These are phyloP conservation scores for Heritiera fomes DNA, from an alignment of 345 rosid genomes.

Conservation along the genomic window DNA sequence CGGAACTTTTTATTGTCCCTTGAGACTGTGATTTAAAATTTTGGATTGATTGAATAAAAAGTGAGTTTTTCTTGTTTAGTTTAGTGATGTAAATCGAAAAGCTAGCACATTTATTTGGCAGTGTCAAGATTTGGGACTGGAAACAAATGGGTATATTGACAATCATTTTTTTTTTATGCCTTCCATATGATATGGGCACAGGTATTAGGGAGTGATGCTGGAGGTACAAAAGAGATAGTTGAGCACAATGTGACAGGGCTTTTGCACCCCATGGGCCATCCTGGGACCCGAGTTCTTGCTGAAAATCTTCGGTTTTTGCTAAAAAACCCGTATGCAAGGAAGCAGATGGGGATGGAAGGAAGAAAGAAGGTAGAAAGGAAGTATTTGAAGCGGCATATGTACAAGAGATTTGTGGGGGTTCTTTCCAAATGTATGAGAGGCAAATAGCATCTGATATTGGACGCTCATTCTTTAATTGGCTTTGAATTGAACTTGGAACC, in stretches of 20 bases:
- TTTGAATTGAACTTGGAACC: too few species aligned
- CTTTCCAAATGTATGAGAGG: conserved; percentile 80
- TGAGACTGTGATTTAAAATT: too few species aligned
- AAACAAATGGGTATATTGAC: not conserved
- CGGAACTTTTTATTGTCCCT: not conserved
- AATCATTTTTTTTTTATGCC: not conserved
- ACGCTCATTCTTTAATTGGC: conserved; percentile 40
- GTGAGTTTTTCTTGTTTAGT: not conserved
- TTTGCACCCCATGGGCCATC: conserved; percentile 69
- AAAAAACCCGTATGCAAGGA: conserved; percentile 49
- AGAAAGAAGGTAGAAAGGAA: conserved; percentile 56
- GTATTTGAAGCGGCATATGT: conserved; percentile 90
- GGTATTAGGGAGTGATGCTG: conserved; percentile 92
- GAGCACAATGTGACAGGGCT: conserved; percentile 79
- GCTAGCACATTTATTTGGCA: not conserved
- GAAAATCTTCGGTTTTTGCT: conserved; percentile 57
- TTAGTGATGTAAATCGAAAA: not conserved
- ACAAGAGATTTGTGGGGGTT: conserved; percentile 69
- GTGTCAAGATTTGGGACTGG: not conserved
- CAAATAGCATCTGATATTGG: conserved; percentile 31
- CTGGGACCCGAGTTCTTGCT: conserved; percentile 57
- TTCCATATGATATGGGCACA: conserved; percentile 22
- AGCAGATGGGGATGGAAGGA: conserved; percentile 65
- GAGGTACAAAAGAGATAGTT: conserved; percentile 88
- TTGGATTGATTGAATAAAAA: not conserved